A percentile compares a stretch with the other conserved stretches of the same genome.
Conservation (phyloP, 306 rosid species). For the Quercus suber region DNA sequence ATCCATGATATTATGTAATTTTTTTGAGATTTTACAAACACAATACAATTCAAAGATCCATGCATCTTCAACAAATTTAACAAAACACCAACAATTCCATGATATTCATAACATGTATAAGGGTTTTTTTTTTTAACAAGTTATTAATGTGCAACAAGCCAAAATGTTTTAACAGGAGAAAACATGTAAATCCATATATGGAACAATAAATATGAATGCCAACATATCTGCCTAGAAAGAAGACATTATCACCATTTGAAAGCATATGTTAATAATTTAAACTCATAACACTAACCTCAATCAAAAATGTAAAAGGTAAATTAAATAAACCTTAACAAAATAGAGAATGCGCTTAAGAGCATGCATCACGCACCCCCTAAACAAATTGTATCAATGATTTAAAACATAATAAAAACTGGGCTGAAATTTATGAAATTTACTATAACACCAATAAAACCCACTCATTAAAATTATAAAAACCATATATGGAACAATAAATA, state of each 20-base stretch:
- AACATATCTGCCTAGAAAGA: background rate
- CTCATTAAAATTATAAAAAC: background rate
- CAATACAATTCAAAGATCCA: background rate
- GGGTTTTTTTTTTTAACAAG: no score
- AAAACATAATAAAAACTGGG: no score
- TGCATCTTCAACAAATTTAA: background rate
- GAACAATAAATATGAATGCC: background rate
- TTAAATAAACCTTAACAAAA: no score
- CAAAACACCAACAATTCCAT: background rate
- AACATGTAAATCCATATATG: background rate
- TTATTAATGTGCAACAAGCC: no score
- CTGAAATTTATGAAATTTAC: no score
- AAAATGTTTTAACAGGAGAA: no score
- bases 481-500: background rate
- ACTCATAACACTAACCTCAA: no score
- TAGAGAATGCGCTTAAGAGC: no score
- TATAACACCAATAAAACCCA: background rate
- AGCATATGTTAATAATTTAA: background rate
- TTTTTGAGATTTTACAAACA: background rate
- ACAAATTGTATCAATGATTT: no score
- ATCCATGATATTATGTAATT: background rate
- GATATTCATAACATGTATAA: no score
- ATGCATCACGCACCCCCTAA: no score
- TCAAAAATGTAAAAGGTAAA: no score
- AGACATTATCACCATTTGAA: background rate